These are phyloP conservation scores for Neopestalotiopsis clavispora DNA, from an alignment of 2,329 filamentous ascomycete species.

Conservation along the genomic window DNA sequence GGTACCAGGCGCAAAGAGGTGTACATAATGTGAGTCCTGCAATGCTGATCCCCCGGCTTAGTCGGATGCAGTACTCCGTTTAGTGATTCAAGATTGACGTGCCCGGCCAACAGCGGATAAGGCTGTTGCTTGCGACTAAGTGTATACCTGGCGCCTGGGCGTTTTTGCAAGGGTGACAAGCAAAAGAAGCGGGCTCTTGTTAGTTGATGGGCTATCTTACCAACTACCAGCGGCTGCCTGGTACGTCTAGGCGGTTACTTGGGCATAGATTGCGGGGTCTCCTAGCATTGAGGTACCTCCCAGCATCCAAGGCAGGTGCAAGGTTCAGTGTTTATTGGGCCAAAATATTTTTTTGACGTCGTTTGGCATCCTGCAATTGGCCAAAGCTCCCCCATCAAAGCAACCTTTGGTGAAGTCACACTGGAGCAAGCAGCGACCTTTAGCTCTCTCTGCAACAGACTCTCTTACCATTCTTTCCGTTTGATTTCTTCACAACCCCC, in stretches of 20 bases:
- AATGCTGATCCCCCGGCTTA: background rate
- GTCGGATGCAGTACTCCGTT: background rate
- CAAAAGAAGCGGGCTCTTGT: background rate
- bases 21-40: background rate
- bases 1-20: no score
- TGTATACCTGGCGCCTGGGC: background rate
- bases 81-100: background rate
- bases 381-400: slow-evolving; percentile 8
- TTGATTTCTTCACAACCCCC: background rate
- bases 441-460: background rate
- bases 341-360: slow-evolving; percentile 10
- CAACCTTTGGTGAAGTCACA: slow-evolving; percentile 1
- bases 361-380: slow-evolving; percentile 11
- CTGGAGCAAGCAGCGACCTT: background rate
- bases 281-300: background rate
- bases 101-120: background rate
- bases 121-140: background rate
- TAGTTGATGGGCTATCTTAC: background rate
- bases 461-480: background rate
- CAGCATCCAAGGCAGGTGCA: background rate
- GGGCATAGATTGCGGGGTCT: background rate
- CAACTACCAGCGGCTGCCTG: no score
- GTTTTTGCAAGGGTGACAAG: background rate
- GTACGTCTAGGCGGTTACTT: no score
- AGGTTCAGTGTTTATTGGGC: background rate